Evolutionary conservation across 2,329 filamentous ascomycete genomes (phyloP), one percentile per base, ranked within the genome.

Genomic region (Zymoseptoria ardabiliae): DNA sequence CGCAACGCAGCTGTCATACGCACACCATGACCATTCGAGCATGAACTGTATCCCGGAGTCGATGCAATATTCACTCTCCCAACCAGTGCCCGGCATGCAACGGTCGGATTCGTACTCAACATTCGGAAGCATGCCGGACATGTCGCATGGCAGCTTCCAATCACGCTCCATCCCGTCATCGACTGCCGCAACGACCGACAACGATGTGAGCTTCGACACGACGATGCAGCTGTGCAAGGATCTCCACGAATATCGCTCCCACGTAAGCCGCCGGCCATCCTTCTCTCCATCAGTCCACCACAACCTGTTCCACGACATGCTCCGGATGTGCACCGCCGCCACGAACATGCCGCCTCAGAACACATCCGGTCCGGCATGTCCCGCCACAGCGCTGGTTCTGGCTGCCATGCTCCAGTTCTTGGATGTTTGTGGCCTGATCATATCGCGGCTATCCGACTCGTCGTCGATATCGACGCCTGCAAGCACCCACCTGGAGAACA

Each of bases 331-430:
- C 57, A 58, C 57, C 13, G 41, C 53, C 22, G 57, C 57, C 11
- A 48, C 53, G 20, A 52, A 50, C 41, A 55, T 50, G 53, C 52
- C 57, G 19, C 52, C 57, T 45, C 30, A 51, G 7, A 52, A 51
- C 35, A 55, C 51, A 17, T 49, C 53, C 21, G 50, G 50, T 51
- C 50, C 20, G 20, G 35, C 35, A 17, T 58, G 53, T 55, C 57
- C 57, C 2, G 53, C 57, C 5, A 53, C 53, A 19, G 57, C 57
- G n/a, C 53, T 58, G 9, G 53, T 55, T 13, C 57, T 58, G 17
- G 57, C 57, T 3, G 57, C 57, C 23, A 58, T 58, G 21, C 57
- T 58, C 57, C 54, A 55, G 25, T 45, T 58, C 20, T 49, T 58
- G 19, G 57, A 58, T 41, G 41, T 58, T 2, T 58, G 57, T 28